These are phyloP conservation scores for Whalleya microplaca DNA, from an alignment of 2,329 filamentous ascomycete species.

Conservation along the genomic window DNA sequence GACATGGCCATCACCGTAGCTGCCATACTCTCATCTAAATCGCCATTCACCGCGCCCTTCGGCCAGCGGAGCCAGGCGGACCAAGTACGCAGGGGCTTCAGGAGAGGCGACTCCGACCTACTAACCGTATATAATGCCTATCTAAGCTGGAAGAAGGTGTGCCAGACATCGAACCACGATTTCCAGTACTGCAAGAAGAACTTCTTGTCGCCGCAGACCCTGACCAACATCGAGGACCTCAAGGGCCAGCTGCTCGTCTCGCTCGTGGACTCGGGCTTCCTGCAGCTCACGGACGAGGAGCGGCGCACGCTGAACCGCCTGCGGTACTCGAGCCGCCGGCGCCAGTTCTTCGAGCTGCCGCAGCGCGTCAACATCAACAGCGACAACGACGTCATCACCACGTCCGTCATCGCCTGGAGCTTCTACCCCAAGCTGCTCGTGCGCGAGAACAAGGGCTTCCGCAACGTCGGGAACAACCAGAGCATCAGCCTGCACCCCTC, in stretches of 20 bases:
- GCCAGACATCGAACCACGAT: slow-evolving; percentile 73
- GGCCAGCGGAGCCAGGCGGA: slow-evolving; percentile 83
- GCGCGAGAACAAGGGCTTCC: slow-evolving; percentile 80
- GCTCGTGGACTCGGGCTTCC: slow-evolving; percentile 82
- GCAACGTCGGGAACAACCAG: slow-evolving; percentile 93
- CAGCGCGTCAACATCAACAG: slow-evolving; percentile 75
- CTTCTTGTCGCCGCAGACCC: slow-evolving; percentile 85
- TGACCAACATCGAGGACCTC: slow-evolving; percentile 91
- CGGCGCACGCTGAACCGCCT: slow-evolving; percentile 68
- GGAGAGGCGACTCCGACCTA: slow-evolving; percentile 86
- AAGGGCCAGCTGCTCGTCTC: slow-evolving; percentile 89
- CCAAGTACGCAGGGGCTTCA: slow-evolving; percentile 76
- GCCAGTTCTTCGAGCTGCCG: slow-evolving; percentile 82
- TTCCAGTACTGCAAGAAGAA: slow-evolving; percentile 94
- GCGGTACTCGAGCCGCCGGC: slow-evolving; percentile 68
- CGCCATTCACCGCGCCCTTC: slow-evolving; percentile 86
- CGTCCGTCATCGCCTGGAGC: slow-evolving; percentile 86
- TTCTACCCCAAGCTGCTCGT: slow-evolving; percentile 94
- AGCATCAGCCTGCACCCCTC: slow-evolving; percentile 83
- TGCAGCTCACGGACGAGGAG: slow-evolving; percentile 76
- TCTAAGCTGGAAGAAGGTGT: slow-evolving; percentile 82
- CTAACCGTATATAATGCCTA: slow-evolving; percentile 96
- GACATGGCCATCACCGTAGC: slow-evolving; percentile 92
- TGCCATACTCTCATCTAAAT: slow-evolving; percentile 92
- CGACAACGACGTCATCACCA: slow-evolving; percentile 76